phyloP scores from a whole-genome alignment of 23 red algal species.

The Cyanidium caldarium region DNA sequence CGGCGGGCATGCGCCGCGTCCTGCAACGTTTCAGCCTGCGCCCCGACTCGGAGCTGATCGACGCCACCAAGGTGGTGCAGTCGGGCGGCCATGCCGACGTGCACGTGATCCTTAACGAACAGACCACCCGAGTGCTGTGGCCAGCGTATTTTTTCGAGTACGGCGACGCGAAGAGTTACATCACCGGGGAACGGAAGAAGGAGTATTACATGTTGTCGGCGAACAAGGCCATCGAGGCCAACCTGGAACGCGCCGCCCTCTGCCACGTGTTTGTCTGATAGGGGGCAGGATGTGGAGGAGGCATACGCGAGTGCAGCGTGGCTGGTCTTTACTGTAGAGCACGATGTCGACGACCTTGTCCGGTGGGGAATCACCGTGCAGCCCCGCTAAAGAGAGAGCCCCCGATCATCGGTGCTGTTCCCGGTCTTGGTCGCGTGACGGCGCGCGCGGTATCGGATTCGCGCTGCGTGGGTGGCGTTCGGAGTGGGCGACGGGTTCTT shows the following conservation, averaged over 20 bases:
- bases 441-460: too few species aligned
- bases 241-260: not conserved
- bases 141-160: conserved; percentile 6
- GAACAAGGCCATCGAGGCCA: not conserved
- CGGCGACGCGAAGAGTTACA: not conserved
- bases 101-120: not conserved
- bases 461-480: too few species aligned
- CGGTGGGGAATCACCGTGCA: too few species aligned
- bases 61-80: not conserved
- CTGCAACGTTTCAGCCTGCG: not conserved
- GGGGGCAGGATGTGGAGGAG: too few species aligned
- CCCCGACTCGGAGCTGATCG: not conserved
- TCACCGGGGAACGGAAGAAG: not conserved
- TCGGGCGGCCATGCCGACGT: not conserved
- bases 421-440: too few species aligned
- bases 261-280: not conserved
- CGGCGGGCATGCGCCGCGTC: not conserved
- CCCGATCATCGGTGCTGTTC: too few species aligned
- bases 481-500: too few species aligned
- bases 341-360: too few species aligned
- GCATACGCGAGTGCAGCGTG: too few species aligned
- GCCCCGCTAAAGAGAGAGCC: too few species aligned
- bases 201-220: not conserved
- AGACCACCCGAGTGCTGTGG: not conserved
- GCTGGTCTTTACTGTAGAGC: too few species aligned